Conservation (phyloP, 1,284 basidiomycete genomes). For the Leucoagaricus sp. region DNA sequence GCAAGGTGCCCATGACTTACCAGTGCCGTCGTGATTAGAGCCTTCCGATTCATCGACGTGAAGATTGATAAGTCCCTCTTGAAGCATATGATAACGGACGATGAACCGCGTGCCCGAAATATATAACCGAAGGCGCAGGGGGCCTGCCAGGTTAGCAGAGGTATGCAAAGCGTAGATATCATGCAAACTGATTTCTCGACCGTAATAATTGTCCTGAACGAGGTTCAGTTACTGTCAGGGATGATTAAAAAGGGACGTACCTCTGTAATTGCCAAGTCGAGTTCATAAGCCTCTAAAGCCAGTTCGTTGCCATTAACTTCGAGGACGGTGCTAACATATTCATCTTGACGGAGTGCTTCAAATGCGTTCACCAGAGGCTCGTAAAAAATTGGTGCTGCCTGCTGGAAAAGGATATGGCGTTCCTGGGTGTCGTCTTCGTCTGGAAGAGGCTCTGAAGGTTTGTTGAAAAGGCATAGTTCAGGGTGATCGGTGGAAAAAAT, state of each 20-base stretch:
- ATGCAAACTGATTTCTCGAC: slow-evolving; percentile 70
- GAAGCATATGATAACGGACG: slow-evolving; percentile 61
- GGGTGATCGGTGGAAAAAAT: slow-evolving; percentile 43
- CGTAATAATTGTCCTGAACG: slow-evolving; percentile 69
- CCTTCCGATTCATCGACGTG: slow-evolving; percentile 31
- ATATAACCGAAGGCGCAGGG: slow-evolving; percentile 61
- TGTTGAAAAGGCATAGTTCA: slow-evolving; percentile 62
- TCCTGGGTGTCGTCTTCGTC: slow-evolving; percentile 12
- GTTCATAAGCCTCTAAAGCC: slow-evolving; percentile 64
- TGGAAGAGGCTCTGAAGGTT: slow-evolving; percentile 31
- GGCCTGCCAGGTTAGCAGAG: slow-evolving; percentile 60
- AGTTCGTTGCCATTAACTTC: slow-evolving; percentile 61
- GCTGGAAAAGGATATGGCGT: slow-evolving; percentile 49
- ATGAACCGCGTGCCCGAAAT: slow-evolving; percentile 62
- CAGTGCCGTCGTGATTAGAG: slow-evolving; percentile 21
- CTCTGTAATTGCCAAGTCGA: slow-evolving; percentile 66
- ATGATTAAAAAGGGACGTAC: slow-evolving; percentile 36
- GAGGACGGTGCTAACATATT: slow-evolving; percentile 45
- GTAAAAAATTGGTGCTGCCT: slow-evolving; percentile 70
- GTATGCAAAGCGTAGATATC: slow-evolving; percentile 74
- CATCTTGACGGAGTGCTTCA: slow-evolving; percentile 64
- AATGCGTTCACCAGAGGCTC: slow-evolving; percentile 69
- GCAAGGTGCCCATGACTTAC: neutral
- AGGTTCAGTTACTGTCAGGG: neutral
- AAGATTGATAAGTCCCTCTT: slow-evolving; percentile 55